A percentile compares a stretch with the other conserved stretches of the same genome.
These are phyloP conservation scores for Xerophyta viscosa DNA, from an alignment of 106 monocot genomes.

Conservation along the genomic window DNA sequence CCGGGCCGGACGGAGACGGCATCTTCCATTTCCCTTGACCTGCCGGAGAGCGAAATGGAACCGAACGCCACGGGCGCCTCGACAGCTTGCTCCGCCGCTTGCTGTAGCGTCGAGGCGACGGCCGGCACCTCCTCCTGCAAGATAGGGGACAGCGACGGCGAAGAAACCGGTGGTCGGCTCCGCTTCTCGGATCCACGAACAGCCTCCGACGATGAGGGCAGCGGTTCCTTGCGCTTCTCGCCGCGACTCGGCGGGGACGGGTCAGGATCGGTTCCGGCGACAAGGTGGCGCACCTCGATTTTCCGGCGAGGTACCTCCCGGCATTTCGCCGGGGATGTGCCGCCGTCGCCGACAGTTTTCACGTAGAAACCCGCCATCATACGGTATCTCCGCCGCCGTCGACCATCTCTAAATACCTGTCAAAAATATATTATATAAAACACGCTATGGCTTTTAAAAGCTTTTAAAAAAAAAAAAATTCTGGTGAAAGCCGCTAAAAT, in stretches of 20 bases:
- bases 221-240: background rate
- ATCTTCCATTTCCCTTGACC: conserved; percentile 76
- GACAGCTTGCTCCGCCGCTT: background rate
- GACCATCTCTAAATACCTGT: too few relatives aligned
- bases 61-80: conserved; percentile 31
- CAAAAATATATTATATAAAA: too few relatives aligned
- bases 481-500: too few relatives aligned
- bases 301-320: conserved; percentile 14
- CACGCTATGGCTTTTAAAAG: too few relatives aligned
- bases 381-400: too few relatives aligned
- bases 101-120: background rate
- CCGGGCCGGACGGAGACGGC: conserved; percentile 40
- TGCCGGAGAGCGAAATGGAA: conserved; percentile 42
- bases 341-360: conserved; percentile 8
- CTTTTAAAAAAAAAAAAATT: too few relatives aligned
- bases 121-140: background rate
- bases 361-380: conserved; percentile 13
- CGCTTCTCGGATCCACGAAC: background rate
- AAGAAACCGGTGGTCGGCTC: background rate
- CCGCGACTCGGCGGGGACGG: background rate
- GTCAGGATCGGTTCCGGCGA: conserved; percentile 1
- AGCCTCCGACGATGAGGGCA: background rate
- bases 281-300: conserved; percentile 12
- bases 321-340: conserved; percentile 16
- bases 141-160: background rate